phyloP scores from a whole-genome alignment of 2,329 filamentous ascomycete genomes.

The Dothistroma septosporum region DNA sequence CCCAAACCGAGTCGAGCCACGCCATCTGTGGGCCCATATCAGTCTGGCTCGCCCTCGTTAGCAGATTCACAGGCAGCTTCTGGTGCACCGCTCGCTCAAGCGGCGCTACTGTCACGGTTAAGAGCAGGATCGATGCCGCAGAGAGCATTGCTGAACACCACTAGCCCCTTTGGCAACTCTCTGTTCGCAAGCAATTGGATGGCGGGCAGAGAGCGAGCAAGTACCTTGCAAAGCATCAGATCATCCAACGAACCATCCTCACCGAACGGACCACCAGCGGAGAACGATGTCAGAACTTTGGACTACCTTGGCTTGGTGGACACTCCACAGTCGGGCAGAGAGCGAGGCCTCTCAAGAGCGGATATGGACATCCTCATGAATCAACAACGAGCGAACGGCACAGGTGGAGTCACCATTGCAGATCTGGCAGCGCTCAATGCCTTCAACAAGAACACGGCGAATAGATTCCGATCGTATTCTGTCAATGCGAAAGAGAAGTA shows the following conservation, averaged over 20 bases:
- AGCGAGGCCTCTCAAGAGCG: slow-evolving; percentile 60
- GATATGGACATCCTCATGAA: slow-evolving; percentile 48
- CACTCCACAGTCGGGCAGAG: slow-evolving; percentile 75
- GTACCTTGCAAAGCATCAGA: slow-evolving; percentile 83
- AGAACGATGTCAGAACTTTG: slow-evolving; percentile 86
- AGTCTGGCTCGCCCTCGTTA: slow-evolving; percentile 51
- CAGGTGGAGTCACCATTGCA: slow-evolving; percentile 57
- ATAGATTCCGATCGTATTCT: slow-evolving; percentile 92
- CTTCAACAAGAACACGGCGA: slow-evolving; percentile 67
- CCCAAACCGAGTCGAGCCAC: slow-evolving; percentile 80
- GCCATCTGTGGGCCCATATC: slow-evolving; percentile 82
- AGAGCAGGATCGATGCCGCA: slow-evolving; percentile 94
- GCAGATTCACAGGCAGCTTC: slow-evolving; percentile 32
- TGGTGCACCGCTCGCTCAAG: slow-evolving; percentile 55
- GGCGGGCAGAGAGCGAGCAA: slow-evolving; percentile 72
- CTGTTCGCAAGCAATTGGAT: slow-evolving; percentile 87
- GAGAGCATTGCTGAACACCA: slow-evolving; percentile 59
- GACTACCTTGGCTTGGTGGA: slow-evolving; percentile 95
- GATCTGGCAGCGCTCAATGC: slow-evolving; percentile 72
- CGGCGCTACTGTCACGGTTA: slow-evolving; percentile 75
- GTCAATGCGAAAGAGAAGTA: slow-evolving; percentile 99
- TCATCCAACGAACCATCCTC: slow-evolving; percentile 85
- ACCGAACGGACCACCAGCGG: slow-evolving; percentile 75
- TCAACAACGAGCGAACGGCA: slow-evolving; percentile 50
- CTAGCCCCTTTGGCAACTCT: slow-evolving; percentile 75